Evolutionary conservation across 2,329 filamentous ascomycete species (phyloP).

Genomic region (Pseudogymnoascus sp.): DNA sequence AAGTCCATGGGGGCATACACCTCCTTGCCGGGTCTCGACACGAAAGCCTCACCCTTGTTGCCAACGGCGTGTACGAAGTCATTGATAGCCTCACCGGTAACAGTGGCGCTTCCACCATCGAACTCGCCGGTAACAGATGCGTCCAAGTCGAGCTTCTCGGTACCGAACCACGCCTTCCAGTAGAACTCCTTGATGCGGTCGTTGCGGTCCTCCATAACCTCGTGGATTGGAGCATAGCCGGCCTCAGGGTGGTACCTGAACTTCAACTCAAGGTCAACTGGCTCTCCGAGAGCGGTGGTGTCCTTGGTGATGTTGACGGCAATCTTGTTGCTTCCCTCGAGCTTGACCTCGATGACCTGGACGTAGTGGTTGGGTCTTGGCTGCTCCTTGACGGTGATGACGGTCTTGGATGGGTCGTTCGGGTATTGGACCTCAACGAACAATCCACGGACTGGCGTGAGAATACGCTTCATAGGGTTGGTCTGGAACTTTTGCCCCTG

Average conservation of each 20-base stretch:
- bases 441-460: constrained; percentile 78
- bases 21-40: constrained; percentile 88
- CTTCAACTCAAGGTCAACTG: constrained; percentile 75
- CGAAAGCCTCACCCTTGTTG: constrained; percentile 95
- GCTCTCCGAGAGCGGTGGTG: constrained; percentile 74
- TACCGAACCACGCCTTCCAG: constrained; percentile 94
- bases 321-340: constrained; percentile 72
- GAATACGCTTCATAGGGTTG: constrained; percentile 89
- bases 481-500: constrained; percentile 97
- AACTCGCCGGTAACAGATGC: constrained; percentile 81
- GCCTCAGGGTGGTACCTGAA: constrained; percentile 94
- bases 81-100: constrained; percentile 89
- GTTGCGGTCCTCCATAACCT: constrained; percentile 93
- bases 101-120: constrained; percentile 78
- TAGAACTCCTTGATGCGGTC: constrained; percentile 99
- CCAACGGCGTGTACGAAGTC: constrained; percentile 99
- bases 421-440: constrained; percentile 83
- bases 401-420: constrained; percentile 74
- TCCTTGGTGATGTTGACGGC: constrained; percentile 88
- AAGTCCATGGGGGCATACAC: constrained; percentile 98
- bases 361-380: constrained; percentile 79
- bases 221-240: constrained; percentile 93
- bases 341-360: constrained; percentile 80
- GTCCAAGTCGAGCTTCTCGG: constrained; percentile 77
- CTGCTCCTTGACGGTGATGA: constrained; percentile 82